Percentiles rank a stretch among this genome's conserved stretches.
Conservation (phyloP, 257 asterid species). For the Lavandula angustifolia region DNA sequence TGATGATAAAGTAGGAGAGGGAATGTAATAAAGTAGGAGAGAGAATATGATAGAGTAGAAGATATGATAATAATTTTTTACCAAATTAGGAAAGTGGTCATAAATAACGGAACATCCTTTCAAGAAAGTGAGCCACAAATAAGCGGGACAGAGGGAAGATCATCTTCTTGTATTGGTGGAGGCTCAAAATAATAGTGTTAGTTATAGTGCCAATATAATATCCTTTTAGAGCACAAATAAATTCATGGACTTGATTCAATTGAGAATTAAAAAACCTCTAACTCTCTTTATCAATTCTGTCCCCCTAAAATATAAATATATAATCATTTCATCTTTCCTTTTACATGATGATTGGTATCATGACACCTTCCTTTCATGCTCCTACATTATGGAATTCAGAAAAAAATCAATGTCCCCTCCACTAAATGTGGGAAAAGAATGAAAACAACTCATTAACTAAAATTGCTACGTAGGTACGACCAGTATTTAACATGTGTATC, state of each 20-base stretch:
- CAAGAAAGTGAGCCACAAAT: too few relatives aligned
- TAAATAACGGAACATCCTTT: too few relatives aligned
- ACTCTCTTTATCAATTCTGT: constrained; percentile 8
- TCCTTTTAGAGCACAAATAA: neutral
- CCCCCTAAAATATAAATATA: constrained; percentile 18
- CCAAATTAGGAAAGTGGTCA: too few relatives aligned
- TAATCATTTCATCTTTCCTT: constrained; percentile 23
- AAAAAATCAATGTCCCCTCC: constrained; percentile 25
- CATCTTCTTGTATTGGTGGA: too few relatives aligned
- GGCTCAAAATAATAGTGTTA: too few relatives aligned
- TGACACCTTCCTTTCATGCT: constrained; percentile 18
- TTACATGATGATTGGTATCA: constrained; percentile 34
- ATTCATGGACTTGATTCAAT: neutral
- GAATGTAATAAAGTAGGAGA: too few relatives aligned
- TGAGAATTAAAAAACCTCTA: neutral
- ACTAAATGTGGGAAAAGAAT: neutral
- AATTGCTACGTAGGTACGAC: too few relatives aligned
- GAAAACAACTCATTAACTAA: neutral
- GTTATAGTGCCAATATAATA: neutral
- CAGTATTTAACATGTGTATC: too few relatives aligned
- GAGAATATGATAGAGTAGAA: too few relatives aligned
- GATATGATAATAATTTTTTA: too few relatives aligned
- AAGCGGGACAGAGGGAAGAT: too few relatives aligned
- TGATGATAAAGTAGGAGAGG: too few relatives aligned
- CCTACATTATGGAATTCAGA: constrained; percentile 30